Evolutionary conservation across 2,329 filamentous ascomycete species (phyloP).

Genomic region (Xylaria polymorpha): DNA sequence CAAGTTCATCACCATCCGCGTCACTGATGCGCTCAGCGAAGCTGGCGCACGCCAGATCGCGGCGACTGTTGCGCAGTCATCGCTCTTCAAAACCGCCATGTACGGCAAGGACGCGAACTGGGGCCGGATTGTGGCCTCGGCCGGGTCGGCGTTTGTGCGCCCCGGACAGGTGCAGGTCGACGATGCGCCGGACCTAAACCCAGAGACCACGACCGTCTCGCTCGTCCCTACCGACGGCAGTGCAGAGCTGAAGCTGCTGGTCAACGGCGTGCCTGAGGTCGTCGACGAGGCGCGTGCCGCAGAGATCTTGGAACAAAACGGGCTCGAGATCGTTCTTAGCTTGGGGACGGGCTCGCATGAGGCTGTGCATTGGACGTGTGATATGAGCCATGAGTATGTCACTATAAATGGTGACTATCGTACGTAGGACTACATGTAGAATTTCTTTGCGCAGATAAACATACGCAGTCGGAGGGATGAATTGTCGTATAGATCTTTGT

Average conservation of each 20-base stretch:
- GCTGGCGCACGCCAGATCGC: slow-evolving; percentile 82
- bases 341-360: slow-evolving; percentile 76
- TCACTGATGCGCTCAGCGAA: slow-evolving; percentile 77
- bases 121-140: slow-evolving; percentile 95
- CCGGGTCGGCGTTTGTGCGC: slow-evolving; percentile 74
- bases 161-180: slow-evolving; percentile 64
- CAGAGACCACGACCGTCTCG: slow-evolving; percentile 77
- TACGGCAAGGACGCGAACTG: slow-evolving; percentile 99
- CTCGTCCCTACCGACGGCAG: slow-evolving; percentile 84
- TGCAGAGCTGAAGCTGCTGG: slow-evolving; percentile 78
- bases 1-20: slow-evolving; percentile 95
- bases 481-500: slow-evolving; percentile 11
- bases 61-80: slow-evolving; percentile 87
- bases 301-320: slow-evolving; percentile 80
- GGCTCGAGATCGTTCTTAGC: slow-evolving; percentile 81
- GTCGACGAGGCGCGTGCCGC: slow-evolving; percentile 82
- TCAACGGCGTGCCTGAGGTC: slow-evolving; percentile 81
- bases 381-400: slow-evolving; percentile 85
- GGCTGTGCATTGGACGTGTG: slow-evolving; percentile 85
- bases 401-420: slow-evolving; percentile 44
- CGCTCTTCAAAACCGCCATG: slow-evolving; percentile 95
- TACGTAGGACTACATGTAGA: slow-evolving; percentile 31
- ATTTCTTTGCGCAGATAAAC: not conserved
- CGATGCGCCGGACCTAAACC: slow-evolving; percentile 72
- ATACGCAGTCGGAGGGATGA: not conserved